Evolutionary conservation across 2,329 filamentous ascomycete genomes (phyloP).

Genomic region (Cryphonectria radicalis): DNA sequence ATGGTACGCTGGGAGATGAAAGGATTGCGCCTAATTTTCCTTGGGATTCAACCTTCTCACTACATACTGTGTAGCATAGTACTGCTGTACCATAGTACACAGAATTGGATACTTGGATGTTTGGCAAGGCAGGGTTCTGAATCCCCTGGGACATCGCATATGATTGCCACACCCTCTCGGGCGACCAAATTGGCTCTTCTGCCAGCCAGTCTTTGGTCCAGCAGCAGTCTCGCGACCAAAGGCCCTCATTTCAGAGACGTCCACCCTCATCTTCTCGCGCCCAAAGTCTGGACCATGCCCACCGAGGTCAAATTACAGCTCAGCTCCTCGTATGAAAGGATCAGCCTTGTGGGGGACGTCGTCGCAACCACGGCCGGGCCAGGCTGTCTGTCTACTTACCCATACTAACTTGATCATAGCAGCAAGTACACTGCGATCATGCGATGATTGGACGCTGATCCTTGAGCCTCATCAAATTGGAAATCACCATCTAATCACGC

Average conservation of each 20-base stretch:
- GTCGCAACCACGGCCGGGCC: background rate
- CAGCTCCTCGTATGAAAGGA: background rate
- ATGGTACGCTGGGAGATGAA: constrained; percentile 21
- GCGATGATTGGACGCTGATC: constrained; percentile 11
- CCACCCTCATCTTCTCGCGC: constrained; percentile 18
- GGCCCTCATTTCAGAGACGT: constrained; percentile 17
- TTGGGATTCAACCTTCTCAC: background rate
- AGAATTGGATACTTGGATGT: background rate
- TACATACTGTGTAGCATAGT: too few relatives aligned
- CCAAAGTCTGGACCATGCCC: background rate
- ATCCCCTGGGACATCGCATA: background rate
- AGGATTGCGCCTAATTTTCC: constrained; percentile 8
- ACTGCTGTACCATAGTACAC: background rate
- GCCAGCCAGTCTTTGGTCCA: background rate
- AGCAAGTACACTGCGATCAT: constrained; percentile 1
- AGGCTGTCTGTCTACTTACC: background rate
- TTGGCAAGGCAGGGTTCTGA: background rate
- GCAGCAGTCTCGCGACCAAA: constrained; percentile 5
- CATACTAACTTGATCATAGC: background rate
- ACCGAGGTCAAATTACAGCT: background rate
- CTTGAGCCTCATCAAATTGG: constrained; percentile 19
- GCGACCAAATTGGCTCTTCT: constrained; percentile 16
- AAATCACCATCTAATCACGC: background rate
- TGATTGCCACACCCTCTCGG: constrained; percentile 18
- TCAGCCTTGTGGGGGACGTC: constrained; percentile 6